Evolutionary conservation across 73 alveolate species (phyloP).

Genomic region (Strombidium stylifer): DNA sequence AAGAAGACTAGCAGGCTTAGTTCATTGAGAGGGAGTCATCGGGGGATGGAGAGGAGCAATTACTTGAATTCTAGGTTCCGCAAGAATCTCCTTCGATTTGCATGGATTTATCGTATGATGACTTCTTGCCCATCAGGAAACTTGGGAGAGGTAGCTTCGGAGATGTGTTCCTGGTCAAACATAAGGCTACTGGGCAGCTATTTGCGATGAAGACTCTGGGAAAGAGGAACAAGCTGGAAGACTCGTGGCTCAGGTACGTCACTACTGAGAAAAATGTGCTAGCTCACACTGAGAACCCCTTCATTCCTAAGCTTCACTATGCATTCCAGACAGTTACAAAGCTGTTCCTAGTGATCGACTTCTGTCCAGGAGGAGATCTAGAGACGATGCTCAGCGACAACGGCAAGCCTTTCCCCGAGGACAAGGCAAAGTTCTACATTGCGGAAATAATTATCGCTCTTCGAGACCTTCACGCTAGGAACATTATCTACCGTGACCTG

Average conservation of each 20-base stretch:
- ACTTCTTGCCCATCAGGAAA: slow-evolving; percentile 64
- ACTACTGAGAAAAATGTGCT: slow-evolving; percentile 92
- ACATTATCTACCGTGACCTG: too few relatives aligned
- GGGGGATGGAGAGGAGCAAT: too few relatives aligned
- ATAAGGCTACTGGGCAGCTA: slow-evolving; percentile 55
- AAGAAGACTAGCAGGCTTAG: too few relatives aligned
- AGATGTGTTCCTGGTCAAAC: slow-evolving; percentile 76
- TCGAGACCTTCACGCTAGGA: too few relatives aligned
- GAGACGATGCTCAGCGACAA: slow-evolving; percentile 45
- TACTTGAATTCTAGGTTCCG: too few relatives aligned
- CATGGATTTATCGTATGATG: too few relatives aligned
- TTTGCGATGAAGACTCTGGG: slow-evolving; percentile 84
- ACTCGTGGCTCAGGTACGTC: slow-evolving; percentile 87
- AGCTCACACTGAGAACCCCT: slow-evolving; percentile 82
- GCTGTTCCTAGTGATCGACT: slow-evolving; percentile 88
- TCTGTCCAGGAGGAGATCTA: slow-evolving; percentile 93
- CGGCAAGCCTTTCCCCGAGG: slow-evolving; percentile 54
- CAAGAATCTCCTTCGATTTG: too few relatives aligned
- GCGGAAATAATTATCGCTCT: too few relatives aligned
- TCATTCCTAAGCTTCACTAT: slow-evolving; percentile 81
- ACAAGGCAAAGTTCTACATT: slow-evolving; percentile 78
- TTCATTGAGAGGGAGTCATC: too few relatives aligned
- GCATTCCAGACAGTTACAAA: slow-evolving; percentile 87
- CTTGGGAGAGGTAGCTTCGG: slow-evolving; percentile 83
- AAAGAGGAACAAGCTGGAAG: slow-evolving; percentile 71